Percentiles rank a stretch among this genome's conserved stretches.
Evolutionary conservation across 345 rosid genomes (phyloP).

Genomic region (Corymbia maculata): DNA sequence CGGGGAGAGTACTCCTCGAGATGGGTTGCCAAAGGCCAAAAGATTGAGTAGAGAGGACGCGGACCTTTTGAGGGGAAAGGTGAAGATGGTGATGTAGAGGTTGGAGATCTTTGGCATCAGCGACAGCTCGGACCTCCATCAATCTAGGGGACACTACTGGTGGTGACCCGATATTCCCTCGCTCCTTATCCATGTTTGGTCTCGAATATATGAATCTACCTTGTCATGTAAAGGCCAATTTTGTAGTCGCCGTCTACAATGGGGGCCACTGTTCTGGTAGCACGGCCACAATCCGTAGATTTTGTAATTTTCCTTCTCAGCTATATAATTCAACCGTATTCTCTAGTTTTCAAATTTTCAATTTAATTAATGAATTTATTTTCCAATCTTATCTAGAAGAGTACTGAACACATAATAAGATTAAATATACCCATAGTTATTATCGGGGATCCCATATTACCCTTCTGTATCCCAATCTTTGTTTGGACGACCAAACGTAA

Average conservation of each 20-base stretch:
- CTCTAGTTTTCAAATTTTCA: neutral
- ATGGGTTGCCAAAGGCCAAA: conserved; percentile 91
- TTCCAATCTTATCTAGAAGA: neutral
- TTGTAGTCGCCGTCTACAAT: no score
- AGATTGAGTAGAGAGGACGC: conserved; percentile 24
- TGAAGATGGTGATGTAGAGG: no score
- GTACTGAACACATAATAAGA: neutral
- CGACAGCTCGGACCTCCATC: no score
- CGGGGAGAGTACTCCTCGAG: conserved; percentile 59
- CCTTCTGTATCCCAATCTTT: no score
- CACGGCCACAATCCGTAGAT: neutral
- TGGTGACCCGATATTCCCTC: neutral
- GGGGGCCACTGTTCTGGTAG: rapidly evolving
- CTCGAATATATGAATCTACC: no score
- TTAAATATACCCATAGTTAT: no score
- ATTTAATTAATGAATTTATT: no score
- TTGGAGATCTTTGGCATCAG: no score
- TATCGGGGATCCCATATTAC: neutral
- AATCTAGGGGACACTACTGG: neutral
- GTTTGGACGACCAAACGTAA: no score
- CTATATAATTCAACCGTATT: no score
- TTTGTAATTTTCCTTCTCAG: neutral
- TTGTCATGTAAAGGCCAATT: neutral
- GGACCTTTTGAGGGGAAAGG: no score
- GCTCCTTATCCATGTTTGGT: neutral